Evolutionary conservation across 192 early-diverging fungal species (phyloP), one percentile per base, ranked within the genome.

Genomic region (Diversispora epigaea): DNA sequence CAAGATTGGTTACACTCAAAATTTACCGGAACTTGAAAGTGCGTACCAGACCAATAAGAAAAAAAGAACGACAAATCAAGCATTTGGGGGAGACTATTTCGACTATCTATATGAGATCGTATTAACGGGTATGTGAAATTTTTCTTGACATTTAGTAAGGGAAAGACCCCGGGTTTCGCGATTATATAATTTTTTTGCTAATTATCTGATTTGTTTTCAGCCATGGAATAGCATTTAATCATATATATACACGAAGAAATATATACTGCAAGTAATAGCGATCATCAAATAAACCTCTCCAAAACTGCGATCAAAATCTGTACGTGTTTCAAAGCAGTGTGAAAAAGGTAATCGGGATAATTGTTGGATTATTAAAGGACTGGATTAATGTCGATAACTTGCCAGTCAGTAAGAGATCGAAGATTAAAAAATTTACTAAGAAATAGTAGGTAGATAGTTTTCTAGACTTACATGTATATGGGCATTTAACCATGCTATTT

Each of bases 391-490:
- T 17, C 25, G 25, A 60, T 60, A 60, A 60, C 25, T 60, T 6
- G 7, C 57, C 57, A 60, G 25, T 60, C 17, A 60, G 57, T 60
- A 60, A 60, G 17, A 60, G 57, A 17, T 6, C 17, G 6, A 6
- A 17, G 6, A 60, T 60, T 17, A 60, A 60, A 60, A 60, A 60
- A n/a, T 5, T 60, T 32, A 32, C 25, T 9, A 32, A 60, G 25
- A 60, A 60, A 32, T 60, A 60, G 25, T 60, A 17, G 57, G 57
- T 60, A 60, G 57, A 60, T 60, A 60, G 57, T 32, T 60, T 60
- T 17, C 57, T 17, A n/a, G 25, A 4, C 17, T 22, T 17, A 60
- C 57, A 60, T 60, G 57, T 60, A 32, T 60, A n/a, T n/a, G n/a
- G n/a, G n/a, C n/a, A n/a, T n/a, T n/a, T n/a, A n/a, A n/a, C n/a